Evolutionary conservation across 805 yeast genomes (phyloP).

Genomic region (Schwanniomyces occidentalis): DNA sequence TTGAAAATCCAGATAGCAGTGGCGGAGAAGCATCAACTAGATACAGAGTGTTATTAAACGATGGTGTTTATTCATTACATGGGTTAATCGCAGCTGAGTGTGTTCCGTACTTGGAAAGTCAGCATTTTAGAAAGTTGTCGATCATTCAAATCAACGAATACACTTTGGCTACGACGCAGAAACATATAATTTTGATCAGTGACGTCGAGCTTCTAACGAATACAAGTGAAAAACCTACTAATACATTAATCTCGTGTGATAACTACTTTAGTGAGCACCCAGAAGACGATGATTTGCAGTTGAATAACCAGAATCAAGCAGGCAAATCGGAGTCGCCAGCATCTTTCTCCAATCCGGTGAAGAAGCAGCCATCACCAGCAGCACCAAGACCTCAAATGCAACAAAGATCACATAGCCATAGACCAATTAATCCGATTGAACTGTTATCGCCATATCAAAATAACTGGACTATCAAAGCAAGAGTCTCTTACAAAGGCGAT

Average conservation of each 20-base stretch:
- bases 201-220: constrained; percentile 44
- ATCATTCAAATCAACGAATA: constrained; percentile 43
- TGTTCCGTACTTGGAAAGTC: constrained; percentile 37
- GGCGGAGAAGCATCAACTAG: constrained; percentile 21
- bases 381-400: constrained; percentile 7
- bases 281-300: constrained; percentile 43
- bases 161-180: constrained; percentile 47
- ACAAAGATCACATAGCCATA: constrained; percentile 14
- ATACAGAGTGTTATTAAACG: constrained; percentile 38
- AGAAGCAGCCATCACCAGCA: constrained; percentile 10
- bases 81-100: constrained; percentile 43
- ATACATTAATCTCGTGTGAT: constrained; percentile 49
- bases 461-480: constrained; percentile 89
- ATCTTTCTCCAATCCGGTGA: constrained; percentile 10
- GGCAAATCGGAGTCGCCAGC: constrained; percentile 8
- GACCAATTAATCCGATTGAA: constrained; percentile 70
- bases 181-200: constrained; percentile 49
- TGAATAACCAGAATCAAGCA: constrained; percentile 13
- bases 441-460: constrained; percentile 89
- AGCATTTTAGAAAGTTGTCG: constrained; percentile 47
- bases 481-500: constrained; percentile 86
- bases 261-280: constrained; percentile 61
- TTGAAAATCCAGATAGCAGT: constrained; percentile 21
- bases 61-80: constrained; percentile 39
- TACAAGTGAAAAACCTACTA: constrained; percentile 37